phyloP scores from a whole-genome alignment of 495 filamentous ascomycete genomes.

The Penicillium waksmanii region DNA sequence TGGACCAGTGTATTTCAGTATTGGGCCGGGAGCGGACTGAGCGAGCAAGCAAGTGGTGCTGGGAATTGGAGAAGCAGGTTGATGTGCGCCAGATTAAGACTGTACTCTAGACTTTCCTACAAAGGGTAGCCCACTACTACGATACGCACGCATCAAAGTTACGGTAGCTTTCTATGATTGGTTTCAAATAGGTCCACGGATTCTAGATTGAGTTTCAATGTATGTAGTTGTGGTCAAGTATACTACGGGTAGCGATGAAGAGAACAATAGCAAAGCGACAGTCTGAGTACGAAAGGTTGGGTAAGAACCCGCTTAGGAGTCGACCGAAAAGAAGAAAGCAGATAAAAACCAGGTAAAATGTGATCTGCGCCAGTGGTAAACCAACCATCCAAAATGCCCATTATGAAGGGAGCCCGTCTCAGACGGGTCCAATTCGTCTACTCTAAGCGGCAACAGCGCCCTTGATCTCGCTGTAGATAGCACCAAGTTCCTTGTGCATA shows the following conservation, averaged over 20 bases:
- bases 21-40: constrained; percentile 20
- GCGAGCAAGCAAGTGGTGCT: constrained; percentile 25
- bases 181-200: constrained; percentile 12
- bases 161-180: not conserved
- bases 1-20: constrained; percentile 38
- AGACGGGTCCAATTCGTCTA: constrained; percentile 25
- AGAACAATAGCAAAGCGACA: constrained; percentile 20
- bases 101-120: constrained; percentile 17
- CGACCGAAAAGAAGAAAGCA: constrained; percentile 20
- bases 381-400: constrained; percentile 37
- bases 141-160: too few species aligned
- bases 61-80: constrained; percentile 15
- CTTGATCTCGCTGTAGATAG: constrained; percentile 53
- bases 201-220: constrained; percentile 37
- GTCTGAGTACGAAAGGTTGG: constrained; percentile 23
- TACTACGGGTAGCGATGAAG: constrained; percentile 37
- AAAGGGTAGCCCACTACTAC: not conserved
- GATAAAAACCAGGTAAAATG: constrained; percentile 29
- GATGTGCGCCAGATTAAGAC: constrained; percentile 21
- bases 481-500: constrained; percentile 41
- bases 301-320: constrained; percentile 20
- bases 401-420: constrained; percentile 23
- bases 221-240: constrained; percentile 32
- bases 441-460: constrained; percentile 46
- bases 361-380: constrained; percentile 39